A percentile compares a stretch with the other conserved stretches of the same genome.
phyloP scores from a whole-genome alignment of 2,329 filamentous ascomycete genomes.

The Ascochyta clinopodiicola region DNA sequence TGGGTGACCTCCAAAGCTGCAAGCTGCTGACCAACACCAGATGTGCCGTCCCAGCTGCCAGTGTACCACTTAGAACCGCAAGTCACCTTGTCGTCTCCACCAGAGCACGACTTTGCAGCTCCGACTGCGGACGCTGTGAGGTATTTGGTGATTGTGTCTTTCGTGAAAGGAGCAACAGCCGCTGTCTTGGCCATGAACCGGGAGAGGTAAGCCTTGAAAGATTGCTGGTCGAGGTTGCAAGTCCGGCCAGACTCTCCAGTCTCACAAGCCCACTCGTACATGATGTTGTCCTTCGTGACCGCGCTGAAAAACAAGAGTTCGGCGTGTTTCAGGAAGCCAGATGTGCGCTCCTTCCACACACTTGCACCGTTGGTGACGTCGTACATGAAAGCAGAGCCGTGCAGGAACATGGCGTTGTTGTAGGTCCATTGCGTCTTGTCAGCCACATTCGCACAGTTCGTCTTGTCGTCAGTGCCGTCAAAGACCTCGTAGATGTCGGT shows the following conservation, averaged over 20 bases:
- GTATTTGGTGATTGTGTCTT: conserved; percentile 46
- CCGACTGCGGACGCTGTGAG: conserved; percentile 51
- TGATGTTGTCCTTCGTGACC: conserved; percentile 59
- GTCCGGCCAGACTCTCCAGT: conserved; percentile 45
- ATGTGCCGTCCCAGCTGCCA: conserved; percentile 50
- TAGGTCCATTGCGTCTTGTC: conserved; percentile 65
- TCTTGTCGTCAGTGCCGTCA: conserved; percentile 60
- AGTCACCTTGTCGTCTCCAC: conserved; percentile 47
- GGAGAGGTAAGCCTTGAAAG: conserved; percentile 77
- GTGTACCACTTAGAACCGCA: conserved; percentile 57
- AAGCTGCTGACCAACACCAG: conserved; percentile 54
- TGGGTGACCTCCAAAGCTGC: conserved; percentile 55
- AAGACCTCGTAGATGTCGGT: conserved; percentile 59
- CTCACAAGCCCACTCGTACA: conserved; percentile 74
- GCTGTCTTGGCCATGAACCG: conserved; percentile 65
- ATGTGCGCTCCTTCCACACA: conserved; percentile 65
- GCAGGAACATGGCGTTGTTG: conserved; percentile 62
- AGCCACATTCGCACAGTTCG: conserved; percentile 57
- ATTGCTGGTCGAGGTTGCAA: conserved; percentile 75
- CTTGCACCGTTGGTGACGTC: conserved; percentile 55
- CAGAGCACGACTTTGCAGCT: conserved; percentile 53
- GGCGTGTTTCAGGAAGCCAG: conserved; percentile 63
- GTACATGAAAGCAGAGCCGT: conserved; percentile 64
- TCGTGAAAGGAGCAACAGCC: conserved; percentile 52
- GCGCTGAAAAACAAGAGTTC: conserved; percentile 61